A percentile compares a stretch with the other conserved stretches of the same genome.
Conservation (phyloP, 1,284 basidiomycete species). For the Rhodotorula sp. region DNA sequence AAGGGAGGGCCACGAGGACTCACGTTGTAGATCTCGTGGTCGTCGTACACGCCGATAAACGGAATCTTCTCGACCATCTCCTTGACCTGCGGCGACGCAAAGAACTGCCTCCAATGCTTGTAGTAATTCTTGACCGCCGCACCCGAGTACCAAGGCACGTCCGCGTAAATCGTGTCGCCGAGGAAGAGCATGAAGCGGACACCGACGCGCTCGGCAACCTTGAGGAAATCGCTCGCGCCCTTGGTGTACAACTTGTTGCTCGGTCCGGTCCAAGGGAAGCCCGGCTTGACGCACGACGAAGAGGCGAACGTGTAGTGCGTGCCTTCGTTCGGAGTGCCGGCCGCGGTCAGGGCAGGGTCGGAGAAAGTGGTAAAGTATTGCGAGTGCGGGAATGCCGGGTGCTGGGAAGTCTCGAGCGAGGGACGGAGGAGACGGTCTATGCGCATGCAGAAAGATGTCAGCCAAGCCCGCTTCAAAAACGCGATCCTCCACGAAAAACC, state of each 20-base stretch:
- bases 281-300: constrained; percentile 57
- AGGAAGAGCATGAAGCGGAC: constrained; percentile 61
- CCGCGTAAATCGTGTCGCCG: constrained; percentile 72
- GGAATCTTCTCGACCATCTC: constrained; percentile 55
- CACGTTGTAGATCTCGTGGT: constrained; percentile 64
- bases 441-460: constrained; percentile 21
- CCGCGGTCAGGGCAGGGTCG: constrained; percentile 56
- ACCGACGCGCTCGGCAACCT: constrained; percentile 32
- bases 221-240: constrained; percentile 41
- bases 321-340: constrained; percentile 44
- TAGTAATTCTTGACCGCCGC: constrained; percentile 58
- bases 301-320: constrained; percentile 64
- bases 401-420: constrained; percentile 53
- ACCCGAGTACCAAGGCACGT: constrained; percentile 58
- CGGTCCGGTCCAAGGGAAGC: constrained; percentile 49
- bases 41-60: constrained; percentile 63
- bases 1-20: neutral
- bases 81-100: constrained; percentile 58
- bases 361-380: constrained; percentile 64
- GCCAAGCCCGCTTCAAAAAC: too few relatives aligned
- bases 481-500: constrained; percentile 43
- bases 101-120: constrained; percentile 65
- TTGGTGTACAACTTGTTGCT: constrained; percentile 39
- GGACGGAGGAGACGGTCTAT: constrained; percentile 58
- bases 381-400: constrained; percentile 56